Base-by-base conservation (phyloP, 2,329 filamentous ascomycete species). In the Graphilbum sp. region DNA sequence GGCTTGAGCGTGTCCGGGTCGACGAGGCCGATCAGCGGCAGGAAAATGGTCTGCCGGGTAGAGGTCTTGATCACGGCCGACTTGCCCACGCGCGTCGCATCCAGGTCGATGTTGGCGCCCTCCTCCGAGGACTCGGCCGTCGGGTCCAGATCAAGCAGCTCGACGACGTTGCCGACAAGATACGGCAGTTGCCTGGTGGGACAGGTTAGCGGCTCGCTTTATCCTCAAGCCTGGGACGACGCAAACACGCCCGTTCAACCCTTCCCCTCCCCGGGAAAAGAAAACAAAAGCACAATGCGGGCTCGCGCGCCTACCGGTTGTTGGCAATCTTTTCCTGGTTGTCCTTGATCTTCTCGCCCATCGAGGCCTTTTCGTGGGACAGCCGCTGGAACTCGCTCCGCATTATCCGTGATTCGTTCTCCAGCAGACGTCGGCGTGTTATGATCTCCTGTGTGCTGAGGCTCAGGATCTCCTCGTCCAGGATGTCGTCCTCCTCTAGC, bases 21-120 rank as follows among this genome's bases (percentile, higher is more conserved):
- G 30, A 98, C 92, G 9, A 98, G 75, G 46, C 90, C 90, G 52
- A 98, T 98, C 44, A 98, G 73, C 23, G 92, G 90, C 35, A 98
- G 69, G 66, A 98, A 98, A 60, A 98, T 98, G 39, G 90, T 98
- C 62, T 98, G 92, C 50, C 90, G 75, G 19, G 90, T 98, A 7
- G 88, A 96, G 9, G 90, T 98, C 68, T 98, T 98, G 72, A 98
- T 98, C 52, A 98, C 90, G 15, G 92, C 90, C 1, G 88, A 96
- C 62, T 96, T 98, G 61, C 90, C 90, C 10, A 96, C 87, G 39
- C 90, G 76, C 30, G 86, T 95, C 47, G 90, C 90, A 61, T 98
- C 90, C 35, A 98, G 70, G 56, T 98, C 90, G 56, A 98, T 96
- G 58, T 98, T 98, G 51, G 92, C 90, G 44, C 90, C 92, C 61